A percentile compares a stretch with the other conserved stretches of the same genome.
phyloP scores from a whole-genome alignment of 257 asterid genomes.

The Solanum peruvianum region DNA sequence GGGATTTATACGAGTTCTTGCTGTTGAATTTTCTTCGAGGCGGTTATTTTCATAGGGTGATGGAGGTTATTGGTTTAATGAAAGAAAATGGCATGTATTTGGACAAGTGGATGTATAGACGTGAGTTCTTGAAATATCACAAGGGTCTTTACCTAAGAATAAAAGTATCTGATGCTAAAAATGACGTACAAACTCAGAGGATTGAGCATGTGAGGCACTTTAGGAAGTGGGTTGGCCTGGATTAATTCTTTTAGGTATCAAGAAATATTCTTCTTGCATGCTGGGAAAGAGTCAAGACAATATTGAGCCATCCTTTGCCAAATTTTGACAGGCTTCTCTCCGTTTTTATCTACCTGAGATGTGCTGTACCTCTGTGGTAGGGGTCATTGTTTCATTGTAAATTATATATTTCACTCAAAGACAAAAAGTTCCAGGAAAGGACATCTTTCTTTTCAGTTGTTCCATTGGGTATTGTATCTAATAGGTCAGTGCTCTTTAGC shows the following conservation, averaged over 20 bases:
- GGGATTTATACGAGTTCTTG: slow-evolving; percentile 60
- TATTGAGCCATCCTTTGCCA: background rate
- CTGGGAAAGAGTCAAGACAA: background rate
- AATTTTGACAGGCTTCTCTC: background rate
- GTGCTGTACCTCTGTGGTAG: background rate
- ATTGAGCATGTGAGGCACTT: slow-evolving; percentile 66
- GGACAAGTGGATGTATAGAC: slow-evolving; percentile 64
- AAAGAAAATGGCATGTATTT: slow-evolving; percentile 44
- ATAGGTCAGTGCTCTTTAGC: background rate
- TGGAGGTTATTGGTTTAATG: slow-evolving; percentile 70
- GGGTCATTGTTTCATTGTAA: background rate
- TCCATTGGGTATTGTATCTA: background rate
- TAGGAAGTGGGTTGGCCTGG: slow-evolving; percentile 50
- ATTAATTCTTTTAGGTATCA: slow-evolving; percentile 3
- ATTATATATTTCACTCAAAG: background rate
- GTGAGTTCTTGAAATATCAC: slow-evolving; percentile 59
- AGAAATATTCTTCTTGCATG: background rate
- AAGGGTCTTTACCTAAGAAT: slow-evolving; percentile 59
- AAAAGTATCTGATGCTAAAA: slow-evolving; percentile 38
- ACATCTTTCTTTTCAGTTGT: background rate
- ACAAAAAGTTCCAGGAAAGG: background rate
- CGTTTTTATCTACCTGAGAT: background rate
- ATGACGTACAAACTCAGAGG: slow-evolving; percentile 56
- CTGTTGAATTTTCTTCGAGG: slow-evolving; percentile 61
- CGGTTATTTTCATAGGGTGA: slow-evolving; percentile 79